These are phyloP conservation scores for Lyophyllum decastes DNA, from an alignment of 768 basidiomycete genomes.

Conservation along the genomic window DNA sequence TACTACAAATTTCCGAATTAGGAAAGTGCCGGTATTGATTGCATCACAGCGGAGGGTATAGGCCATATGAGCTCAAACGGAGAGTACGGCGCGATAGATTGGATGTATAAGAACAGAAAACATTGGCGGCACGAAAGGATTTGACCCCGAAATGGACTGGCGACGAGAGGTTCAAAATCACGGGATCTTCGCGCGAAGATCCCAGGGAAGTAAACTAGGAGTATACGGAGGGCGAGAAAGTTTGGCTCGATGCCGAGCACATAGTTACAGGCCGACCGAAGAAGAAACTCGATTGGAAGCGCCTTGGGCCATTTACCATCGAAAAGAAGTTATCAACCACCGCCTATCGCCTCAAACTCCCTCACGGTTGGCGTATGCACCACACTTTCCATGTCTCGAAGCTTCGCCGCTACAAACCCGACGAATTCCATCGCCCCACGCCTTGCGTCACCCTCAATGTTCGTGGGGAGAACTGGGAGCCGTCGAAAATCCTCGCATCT, in stretches of 20 bases:
- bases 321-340: neutral
- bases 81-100: too few relatives aligned
- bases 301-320: constrained; percentile 29
- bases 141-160: too few relatives aligned
- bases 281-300: constrained; percentile 5
- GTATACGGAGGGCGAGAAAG: constrained; percentile 19
- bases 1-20: neutral
- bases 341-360: neutral
- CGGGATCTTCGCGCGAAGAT: too few relatives aligned
- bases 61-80: too few relatives aligned
- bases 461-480: neutral
- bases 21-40: too few relatives aligned
- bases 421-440: neutral
- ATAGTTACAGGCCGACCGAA: constrained; percentile 16
- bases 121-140: too few relatives aligned
- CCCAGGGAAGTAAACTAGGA: too few relatives aligned
- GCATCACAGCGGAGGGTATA: too few relatives aligned
- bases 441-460: neutral
- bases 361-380: neutral
- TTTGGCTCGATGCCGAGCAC: constrained; percentile 21
- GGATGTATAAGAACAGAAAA: too few relatives aligned
- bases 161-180: too few relatives aligned
- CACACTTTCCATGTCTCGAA: constrained; percentile 1
- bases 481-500: neutral
- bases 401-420: neutral